Evolutionary conservation across 2,329 filamentous ascomycete genomes (phyloP).

Genomic region (Penicillium rolfsii): DNA sequence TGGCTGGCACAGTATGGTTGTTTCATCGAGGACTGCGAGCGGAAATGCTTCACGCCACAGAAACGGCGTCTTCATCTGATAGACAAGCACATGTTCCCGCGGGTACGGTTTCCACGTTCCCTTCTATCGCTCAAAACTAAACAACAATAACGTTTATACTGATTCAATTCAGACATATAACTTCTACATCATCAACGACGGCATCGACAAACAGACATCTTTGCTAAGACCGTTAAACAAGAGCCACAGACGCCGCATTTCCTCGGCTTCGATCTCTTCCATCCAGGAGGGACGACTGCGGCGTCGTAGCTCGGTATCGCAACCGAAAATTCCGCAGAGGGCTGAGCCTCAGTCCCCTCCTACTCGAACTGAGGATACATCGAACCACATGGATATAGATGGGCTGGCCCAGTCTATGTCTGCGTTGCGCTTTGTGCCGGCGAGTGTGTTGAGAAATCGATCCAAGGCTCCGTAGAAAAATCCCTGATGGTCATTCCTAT

Average conservation of each 20-base stretch:
- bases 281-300: conserved; percentile 41
- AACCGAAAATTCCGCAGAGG: conserved; percentile 24
- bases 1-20: conserved; percentile 70
- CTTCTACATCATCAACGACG: conserved; percentile 82
- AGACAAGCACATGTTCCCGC: conserved; percentile 91
- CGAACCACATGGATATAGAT: conserved; percentile 39
- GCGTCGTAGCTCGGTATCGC: conserved; percentile 36
- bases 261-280: conserved; percentile 34
- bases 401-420: conserved; percentile 50
- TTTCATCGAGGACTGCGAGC: conserved; percentile 85
- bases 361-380: background rate
- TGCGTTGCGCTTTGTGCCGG: conserved; percentile 49
- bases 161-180: conserved; percentile 68
- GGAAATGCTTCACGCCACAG: conserved; percentile 78
- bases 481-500: conserved; percentile 9
- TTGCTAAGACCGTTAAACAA: conserved; percentile 61
- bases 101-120: conserved; percentile 42
- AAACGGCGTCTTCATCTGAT: conserved; percentile 88
- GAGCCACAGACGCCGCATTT: conserved; percentile 40
- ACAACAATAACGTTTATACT: background rate
- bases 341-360: background rate
- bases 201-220: conserved; percentile 82
- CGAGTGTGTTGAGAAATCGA: conserved; percentile 43
- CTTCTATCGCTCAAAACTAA: background rate
- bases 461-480: conserved; percentile 24